Base-by-base conservation (phyloP, 371 early-diverging fungal species). In the Ordospora pajunii region DNA sequence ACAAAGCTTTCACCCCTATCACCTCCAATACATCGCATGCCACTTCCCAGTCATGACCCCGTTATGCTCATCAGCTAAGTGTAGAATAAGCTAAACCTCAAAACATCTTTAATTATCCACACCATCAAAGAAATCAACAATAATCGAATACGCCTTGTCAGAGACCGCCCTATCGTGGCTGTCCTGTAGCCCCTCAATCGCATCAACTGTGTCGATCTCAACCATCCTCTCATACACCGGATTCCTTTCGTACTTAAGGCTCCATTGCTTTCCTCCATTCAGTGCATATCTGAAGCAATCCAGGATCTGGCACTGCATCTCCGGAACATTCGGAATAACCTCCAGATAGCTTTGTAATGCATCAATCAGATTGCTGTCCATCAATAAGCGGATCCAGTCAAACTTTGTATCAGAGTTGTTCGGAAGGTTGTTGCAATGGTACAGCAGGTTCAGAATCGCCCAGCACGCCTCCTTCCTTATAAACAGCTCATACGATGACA, bases 401-500 rank as follows among this genome's bases (percentile, higher is more conserved):
- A 64, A 40, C 45, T 75, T 75, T 37, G 37, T 58, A 12, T 58
- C 58, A 37, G 58, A 58, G 37, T 17, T 58, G 37, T 14, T 58
- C 7, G 58, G 58, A 17, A 58, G 58, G 17, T 58, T 51, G 27
- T 37, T 27, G 23, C 74, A 64, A 49, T 78, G 71, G 21, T 76
- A 63, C 5, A 76, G 82, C 10, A 80, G 66, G 51, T 97, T 97
- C 17, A 93, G 92, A 63, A 99, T 89, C 51, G 97, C 98, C 97
- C 97, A 97, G 87, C 95, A 95, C 3, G 99, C 98, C 86, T 99
- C 99, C 87, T 92, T 95, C 84, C 93, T 92, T 67, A 93, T 93
- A 87, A 92, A 96, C 84, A 93, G 90, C 79, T 97, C 97, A 64
- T 91, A 92, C 68, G 88, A 86, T 21, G 87, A 86, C 58, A 97